Base-by-base conservation (phyloP, 495 filamentous ascomycete species). In the Podospora didyma region DNA sequence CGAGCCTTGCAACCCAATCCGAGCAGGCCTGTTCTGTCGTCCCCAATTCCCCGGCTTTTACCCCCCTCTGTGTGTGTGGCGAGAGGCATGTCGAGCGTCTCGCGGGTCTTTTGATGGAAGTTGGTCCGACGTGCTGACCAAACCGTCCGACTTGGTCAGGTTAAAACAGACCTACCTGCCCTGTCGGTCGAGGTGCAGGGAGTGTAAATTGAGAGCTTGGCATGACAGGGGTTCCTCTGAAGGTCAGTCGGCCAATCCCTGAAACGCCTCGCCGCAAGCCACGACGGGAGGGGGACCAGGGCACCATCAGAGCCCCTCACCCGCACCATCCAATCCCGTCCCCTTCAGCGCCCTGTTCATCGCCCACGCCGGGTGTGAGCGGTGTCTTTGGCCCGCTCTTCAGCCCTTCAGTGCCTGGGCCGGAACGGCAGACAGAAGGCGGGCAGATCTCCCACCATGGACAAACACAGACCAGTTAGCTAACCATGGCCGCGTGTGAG, bases 231-330 rank as follows among this genome's bases (percentile, higher is more conserved):
- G 67, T 54, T 28, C 46, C 41, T 50, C 54, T 59, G 35, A 56
- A 66, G 62, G 65, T 66, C 54, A 65, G 67, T 68, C 60, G 59
- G 42, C 67, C 65, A 69, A 69, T 69, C 67, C 60, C 56, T 52
- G 56, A 58, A 54, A 57, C 62, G 50, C 47, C 53, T 54, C 51
- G 51, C 51, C 28, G 61, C 57, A 66, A 63, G 51, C 54, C 48
- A 59, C 57, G 19, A 53, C 58, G 58, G 53, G 49, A 61, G 51
- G 34, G 16, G 21, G 49, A 26, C 31, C 31, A 10, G 39, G 53
- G 21, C 41, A 28, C 16, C 28, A 23, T 11, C 28, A 50, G 26
- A 44, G 45, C 46, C 49, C 49, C 49, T 41, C 49, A 45, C 21
- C 37, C 20, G 39, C 7, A 17, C 16, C 26, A 51, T 48, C 55